These are phyloP conservation scores for Ustilago esculenta DNA, from an alignment of 1,284 basidiomycete genomes.

Conservation along the genomic window DNA sequence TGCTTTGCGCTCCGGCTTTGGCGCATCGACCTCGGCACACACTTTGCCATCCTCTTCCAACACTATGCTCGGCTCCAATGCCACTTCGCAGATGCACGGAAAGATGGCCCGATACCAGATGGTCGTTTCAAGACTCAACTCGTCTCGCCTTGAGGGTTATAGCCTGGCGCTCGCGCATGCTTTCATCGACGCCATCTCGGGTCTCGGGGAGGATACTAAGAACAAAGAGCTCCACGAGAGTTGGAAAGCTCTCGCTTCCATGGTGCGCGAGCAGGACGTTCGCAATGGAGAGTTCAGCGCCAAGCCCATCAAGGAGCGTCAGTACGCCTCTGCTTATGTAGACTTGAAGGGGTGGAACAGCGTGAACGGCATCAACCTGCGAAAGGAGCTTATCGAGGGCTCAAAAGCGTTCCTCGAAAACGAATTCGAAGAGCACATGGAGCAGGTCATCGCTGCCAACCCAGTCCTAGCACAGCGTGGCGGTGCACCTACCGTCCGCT, in stretches of 20 bases:
- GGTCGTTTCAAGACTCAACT: slow-evolving; percentile 59
- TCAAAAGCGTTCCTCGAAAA: slow-evolving; percentile 80
- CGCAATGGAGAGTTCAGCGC: slow-evolving; percentile 66
- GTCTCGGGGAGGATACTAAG: slow-evolving; percentile 46
- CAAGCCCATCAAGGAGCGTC: slow-evolving; percentile 67
- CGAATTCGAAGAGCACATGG: slow-evolving; percentile 81
- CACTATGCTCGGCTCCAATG: slow-evolving; percentile 15
- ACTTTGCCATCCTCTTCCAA: slow-evolving; percentile 23
- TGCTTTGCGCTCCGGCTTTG: slow-evolving; percentile 33
- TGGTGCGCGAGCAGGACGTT: slow-evolving; percentile 69
- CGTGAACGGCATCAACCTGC: slow-evolving; percentile 52
- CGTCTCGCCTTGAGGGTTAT: slow-evolving; percentile 55
- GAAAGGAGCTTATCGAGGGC: slow-evolving; percentile 75
- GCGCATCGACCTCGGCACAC: slow-evolving; percentile 47
- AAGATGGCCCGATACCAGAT: slow-evolving; percentile 63
- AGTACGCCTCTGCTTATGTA: slow-evolving; percentile 70
- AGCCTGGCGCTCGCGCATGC: slow-evolving; percentile 52
- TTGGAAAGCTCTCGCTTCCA: slow-evolving; percentile 69
- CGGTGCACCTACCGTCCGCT: slow-evolving; percentile 87
- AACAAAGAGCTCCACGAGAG: slow-evolving; percentile 67
- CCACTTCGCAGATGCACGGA: slow-evolving; percentile 54
- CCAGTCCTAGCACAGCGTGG: slow-evolving; percentile 88
- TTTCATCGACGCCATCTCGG: slow-evolving; percentile 55
- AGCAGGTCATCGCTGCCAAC: slow-evolving; percentile 82
- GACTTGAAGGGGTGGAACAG: slow-evolving; percentile 31